Percentiles rank a stretch among this genome's conserved stretches.
Conservation (phyloP, 2,329 filamentous ascomycete genomes). For the Hypoxylon sp. region DNA sequence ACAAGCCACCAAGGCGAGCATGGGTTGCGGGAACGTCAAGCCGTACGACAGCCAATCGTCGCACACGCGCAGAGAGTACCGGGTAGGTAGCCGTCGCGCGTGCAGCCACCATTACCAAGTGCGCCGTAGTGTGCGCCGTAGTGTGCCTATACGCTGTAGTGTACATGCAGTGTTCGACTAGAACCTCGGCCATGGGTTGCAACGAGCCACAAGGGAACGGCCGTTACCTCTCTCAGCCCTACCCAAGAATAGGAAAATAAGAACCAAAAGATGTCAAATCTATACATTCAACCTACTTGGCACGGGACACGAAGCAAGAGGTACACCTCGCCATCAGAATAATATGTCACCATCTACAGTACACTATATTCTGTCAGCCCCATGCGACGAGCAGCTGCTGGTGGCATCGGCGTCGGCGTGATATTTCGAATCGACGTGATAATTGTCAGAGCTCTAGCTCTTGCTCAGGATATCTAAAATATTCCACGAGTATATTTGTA, state of each 20-base stretch:
- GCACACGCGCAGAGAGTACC: constrained; percentile 14
- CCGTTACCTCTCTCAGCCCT: neutral
- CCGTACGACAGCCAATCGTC: constrained; percentile 33
- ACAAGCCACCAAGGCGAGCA: neutral
- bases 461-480: no score
- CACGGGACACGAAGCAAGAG: neutral
- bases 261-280: neutral
- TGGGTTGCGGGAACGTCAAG: constrained; percentile 2
- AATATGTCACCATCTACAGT: no score
- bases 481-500: no score
- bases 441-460: constrained; percentile 19
- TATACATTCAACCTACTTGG: neutral
- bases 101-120: constrained; percentile 14
- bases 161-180: no score
- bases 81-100: constrained; percentile 27
- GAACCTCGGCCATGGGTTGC: neutral
- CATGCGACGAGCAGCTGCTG: neutral
- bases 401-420: neutral
- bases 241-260: neutral
- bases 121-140: neutral
- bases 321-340: neutral
- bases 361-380: neutral
- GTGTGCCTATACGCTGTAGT: neutral
- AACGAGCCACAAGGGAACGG: neutral
- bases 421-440: neutral